These are phyloP conservation scores for Geotrichum aggregatum DNA, from an alignment of 1,139 yeast species.

Conservation along the genomic window DNA sequence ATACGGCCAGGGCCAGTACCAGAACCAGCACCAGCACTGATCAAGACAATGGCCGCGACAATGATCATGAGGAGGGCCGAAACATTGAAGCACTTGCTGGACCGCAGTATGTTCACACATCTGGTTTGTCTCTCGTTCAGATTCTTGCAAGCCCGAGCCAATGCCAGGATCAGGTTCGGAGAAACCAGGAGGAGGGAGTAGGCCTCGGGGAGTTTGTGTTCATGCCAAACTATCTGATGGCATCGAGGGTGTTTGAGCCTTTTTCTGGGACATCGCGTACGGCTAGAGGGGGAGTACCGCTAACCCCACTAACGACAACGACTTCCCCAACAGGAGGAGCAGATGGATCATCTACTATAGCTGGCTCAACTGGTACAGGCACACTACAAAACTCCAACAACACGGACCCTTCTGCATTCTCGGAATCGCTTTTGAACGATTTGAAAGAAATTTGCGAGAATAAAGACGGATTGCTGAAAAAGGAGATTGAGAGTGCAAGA, in stretches of 20 bases:
- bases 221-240: conserved; percentile 38
- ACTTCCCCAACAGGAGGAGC: no score
- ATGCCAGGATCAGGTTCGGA: conserved; percentile 33
- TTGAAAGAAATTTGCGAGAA: no score
- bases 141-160: conserved; percentile 69
- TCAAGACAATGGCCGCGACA: no score
- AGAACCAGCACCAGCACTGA: background rate
- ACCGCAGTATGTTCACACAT: conserved; percentile 73
- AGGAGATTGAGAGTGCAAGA: no score
- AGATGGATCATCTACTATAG: no score
- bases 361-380: no score
- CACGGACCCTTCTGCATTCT: no score
- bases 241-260: conserved; percentile 30
- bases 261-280: background rate
- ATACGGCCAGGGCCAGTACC: conserved; percentile 47
- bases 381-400: no score
- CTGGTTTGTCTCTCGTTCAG: conserved; percentile 89
- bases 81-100: conserved; percentile 59
- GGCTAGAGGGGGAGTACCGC: background rate
- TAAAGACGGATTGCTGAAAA: no score
- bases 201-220: conserved; percentile 78
- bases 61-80: conserved; percentile 40
- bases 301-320: no score
- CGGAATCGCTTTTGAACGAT: no score
- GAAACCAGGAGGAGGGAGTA: no score